Evolutionary conservation across 768 basidiomycete genomes (phyloP), one percentile per base, ranked within the genome.

Genomic region (Amanita subjunquillea): DNA sequence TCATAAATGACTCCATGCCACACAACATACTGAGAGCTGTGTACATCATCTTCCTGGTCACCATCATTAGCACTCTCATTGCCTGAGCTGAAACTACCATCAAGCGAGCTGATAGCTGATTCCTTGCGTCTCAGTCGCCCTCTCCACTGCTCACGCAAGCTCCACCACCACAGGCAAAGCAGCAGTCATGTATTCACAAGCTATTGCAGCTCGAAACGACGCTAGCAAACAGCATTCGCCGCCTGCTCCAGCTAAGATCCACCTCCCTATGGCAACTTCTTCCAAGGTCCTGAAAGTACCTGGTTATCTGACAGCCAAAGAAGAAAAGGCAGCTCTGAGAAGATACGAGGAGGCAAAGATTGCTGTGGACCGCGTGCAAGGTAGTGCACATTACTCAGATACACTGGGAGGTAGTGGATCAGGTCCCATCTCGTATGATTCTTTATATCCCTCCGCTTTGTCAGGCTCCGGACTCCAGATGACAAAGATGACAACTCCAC

Each of bases 281-380:
- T 27, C 25, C 13, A 27, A 44, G 43, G 1, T 7, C 2, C 5
- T 22, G 3, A 47, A 50, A 8, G 61, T 72, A 3, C 76, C 79
- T 27, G 73, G 75, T 29, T 85, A 79, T 59, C 66, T 68, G 32
- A 78, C 80, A 17, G 87, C 87, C 0, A 83, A 81, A 55, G 76
- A 86, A 60, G 88, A 91, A 66, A 90, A 90, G 61, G 83, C 78
- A 2, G 82, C 82, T 22, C 61, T 89, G 51, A 72, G 63, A 57
- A 70, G 80, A 54, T 91, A 87, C 61, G 73, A 83, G 29, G 79
- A 86, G 48, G 87, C 87, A 0, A 86, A 80, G 62, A 69, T 70
- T 44, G 87, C 87, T 5, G 87, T 88, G 13, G 79, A 79, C 40
- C 74, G 79, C 17, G 77, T 72, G 3, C 83, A 86, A 53, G 64